These are phyloP conservation scores for Phytophthora sojae DNA, from an alignment of 352 stramenopile species.

Conservation along the genomic window DNA sequence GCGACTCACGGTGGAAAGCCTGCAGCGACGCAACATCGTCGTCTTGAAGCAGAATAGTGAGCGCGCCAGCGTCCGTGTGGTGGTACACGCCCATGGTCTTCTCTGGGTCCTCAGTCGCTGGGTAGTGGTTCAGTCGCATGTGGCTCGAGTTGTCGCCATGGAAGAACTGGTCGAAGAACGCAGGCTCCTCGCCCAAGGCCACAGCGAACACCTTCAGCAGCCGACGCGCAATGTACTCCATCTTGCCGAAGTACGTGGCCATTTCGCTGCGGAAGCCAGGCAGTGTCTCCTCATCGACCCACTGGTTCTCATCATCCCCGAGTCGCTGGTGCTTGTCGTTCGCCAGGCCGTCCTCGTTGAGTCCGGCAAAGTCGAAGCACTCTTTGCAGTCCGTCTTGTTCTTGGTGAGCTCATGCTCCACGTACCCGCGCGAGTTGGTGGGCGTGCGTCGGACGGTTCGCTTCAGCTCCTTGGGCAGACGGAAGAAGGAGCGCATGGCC, in stretches of 20 bases:
- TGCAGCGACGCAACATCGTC: constrained; percentile 52
- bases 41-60: constrained; percentile 47
- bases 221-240: constrained; percentile 55
- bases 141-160: constrained; percentile 81
- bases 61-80: neutral
- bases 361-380: constrained; percentile 58
- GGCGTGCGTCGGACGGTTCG: constrained; percentile 61
- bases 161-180: constrained; percentile 66
- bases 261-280: constrained; percentile 63
- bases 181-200: constrained; percentile 43
- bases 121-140: constrained; percentile 93
- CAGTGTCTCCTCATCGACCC: constrained; percentile 48
- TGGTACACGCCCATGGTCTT: constrained; percentile 54
- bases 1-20: constrained; percentile 41
- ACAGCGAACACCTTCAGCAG: constrained; percentile 62
- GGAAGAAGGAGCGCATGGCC: constrained; percentile 87
- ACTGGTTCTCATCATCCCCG: constrained; percentile 89
- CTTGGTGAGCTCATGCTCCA: constrained; percentile 95
- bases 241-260: constrained; percentile 44
- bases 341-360: constrained; percentile 45
- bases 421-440: constrained; percentile 91
- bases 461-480: constrained; percentile 68
- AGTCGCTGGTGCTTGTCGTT: constrained; percentile 66
- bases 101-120: constrained; percentile 44
- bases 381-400: constrained; percentile 94